Evolutionary conservation across 257 asterid genomes (phyloP).

Genomic region (Gentiana macrophylla): DNA sequence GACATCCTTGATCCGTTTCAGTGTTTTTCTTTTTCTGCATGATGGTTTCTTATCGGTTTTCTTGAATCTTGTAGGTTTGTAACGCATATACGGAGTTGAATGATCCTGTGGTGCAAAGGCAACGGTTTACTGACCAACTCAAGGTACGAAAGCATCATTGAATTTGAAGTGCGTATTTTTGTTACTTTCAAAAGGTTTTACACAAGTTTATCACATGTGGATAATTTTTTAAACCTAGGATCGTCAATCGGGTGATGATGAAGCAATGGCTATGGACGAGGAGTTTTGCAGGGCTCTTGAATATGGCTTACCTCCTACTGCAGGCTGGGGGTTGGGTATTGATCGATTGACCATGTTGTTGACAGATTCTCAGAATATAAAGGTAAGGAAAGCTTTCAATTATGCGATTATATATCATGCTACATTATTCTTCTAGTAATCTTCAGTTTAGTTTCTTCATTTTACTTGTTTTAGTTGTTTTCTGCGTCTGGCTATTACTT

Average conservation of each 20-base stretch:
- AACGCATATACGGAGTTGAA: constrained; percentile 96
- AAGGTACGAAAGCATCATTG: constrained; percentile 36
- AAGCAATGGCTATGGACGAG: constrained; percentile 95
- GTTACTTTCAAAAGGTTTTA: not conserved
- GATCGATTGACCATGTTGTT: constrained; percentile 80
- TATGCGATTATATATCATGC: not conserved
- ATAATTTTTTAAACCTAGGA: constrained; percentile 33
- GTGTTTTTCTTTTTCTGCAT: not conserved
- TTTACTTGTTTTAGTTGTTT: too few species aligned
- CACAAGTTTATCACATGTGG: too few species aligned
- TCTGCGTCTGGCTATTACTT: too few species aligned
- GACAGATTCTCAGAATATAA: constrained; percentile 91
- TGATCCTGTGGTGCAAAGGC: constrained; percentile 91
- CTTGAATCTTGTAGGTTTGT: constrained; percentile 40
- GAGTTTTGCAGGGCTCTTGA: constrained; percentile 83
- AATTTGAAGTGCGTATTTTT: not conserved
- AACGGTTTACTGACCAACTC: constrained; percentile 90
- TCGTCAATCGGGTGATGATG: constrained; percentile 94
- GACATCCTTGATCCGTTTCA: not conserved
- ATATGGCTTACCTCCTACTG: constrained; percentile 92
- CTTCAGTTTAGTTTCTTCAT: too few species aligned
- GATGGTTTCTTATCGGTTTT: not conserved
- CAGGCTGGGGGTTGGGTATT: constrained; percentile 96
- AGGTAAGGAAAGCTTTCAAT: constrained; percentile 28
- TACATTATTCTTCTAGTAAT: too few species aligned